phyloP scores from a whole-genome alignment of 208 protist genomes.

The Leishmania turanica region DNA sequence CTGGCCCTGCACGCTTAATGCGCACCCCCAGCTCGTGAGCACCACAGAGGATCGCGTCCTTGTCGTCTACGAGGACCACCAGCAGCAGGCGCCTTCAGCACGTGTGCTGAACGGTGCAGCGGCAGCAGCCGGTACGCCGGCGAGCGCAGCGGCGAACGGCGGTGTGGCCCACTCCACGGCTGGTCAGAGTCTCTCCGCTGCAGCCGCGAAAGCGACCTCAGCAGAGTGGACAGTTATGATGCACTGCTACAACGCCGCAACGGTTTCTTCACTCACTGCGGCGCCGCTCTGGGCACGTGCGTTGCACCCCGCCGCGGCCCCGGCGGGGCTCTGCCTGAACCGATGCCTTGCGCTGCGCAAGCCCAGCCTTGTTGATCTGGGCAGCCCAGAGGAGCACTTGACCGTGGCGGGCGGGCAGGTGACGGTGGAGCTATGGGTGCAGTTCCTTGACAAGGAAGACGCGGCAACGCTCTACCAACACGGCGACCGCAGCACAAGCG shows the following conservation, averaged over 20 bases:
- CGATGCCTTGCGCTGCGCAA: conserved; percentile 76
- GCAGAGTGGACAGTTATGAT: conserved; percentile 40
- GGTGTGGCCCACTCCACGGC: background rate
- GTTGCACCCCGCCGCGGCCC: conserved; percentile 30
- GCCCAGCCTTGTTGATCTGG: conserved; percentile 76
- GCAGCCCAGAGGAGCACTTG: conserved; percentile 61
- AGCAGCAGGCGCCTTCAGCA: conserved; percentile 2
- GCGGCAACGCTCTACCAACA: conserved; percentile 88
- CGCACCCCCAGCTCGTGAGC: conserved; percentile 46
- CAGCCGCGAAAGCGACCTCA: background rate
- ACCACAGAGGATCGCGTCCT: conserved; percentile 52
- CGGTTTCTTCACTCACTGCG: conserved; percentile 26
- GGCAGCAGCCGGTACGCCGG: conserved; percentile 16
- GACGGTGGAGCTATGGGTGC: conserved; percentile 88
- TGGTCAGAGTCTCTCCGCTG: background rate
- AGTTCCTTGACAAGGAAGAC: conserved; percentile 77
- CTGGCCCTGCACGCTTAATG: conserved; percentile 30
- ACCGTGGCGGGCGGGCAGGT: conserved; percentile 73
- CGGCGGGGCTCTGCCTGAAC: conserved; percentile 28
- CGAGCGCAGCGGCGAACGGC: conserved; percentile 16
- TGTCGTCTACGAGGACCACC: conserved; percentile 43
- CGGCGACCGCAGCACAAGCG: conserved; percentile 84
- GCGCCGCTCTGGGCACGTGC: conserved; percentile 36
- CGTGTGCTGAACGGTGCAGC: conserved; percentile 30
- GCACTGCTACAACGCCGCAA: conserved; percentile 32